phyloP scores from a whole-genome alignment of 2,329 filamentous ascomycete genomes.

The Exserohilum rostratum region DNA sequence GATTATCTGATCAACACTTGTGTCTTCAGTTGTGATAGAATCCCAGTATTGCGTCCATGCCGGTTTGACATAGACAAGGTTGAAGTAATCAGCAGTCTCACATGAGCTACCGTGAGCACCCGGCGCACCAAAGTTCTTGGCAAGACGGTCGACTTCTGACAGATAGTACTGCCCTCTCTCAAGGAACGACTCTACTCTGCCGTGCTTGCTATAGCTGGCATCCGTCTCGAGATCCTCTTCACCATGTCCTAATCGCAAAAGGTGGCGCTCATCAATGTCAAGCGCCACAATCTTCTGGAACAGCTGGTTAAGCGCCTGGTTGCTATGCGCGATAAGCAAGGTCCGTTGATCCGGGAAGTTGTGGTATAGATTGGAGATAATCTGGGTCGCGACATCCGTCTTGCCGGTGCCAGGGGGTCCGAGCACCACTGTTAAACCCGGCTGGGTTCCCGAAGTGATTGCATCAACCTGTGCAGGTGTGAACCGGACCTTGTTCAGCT shows the following conservation, averaged over 20 bases:
- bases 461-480: constrained; percentile 91
- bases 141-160: constrained; percentile 83
- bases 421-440: constrained; percentile 90
- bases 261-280: constrained; percentile 93
- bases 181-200: constrained; percentile 91
- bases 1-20: constrained; percentile 67
- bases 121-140: constrained; percentile 81
- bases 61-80: constrained; percentile 86
- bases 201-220: constrained; percentile 89
- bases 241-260: constrained; percentile 89
- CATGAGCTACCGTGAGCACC: constrained; percentile 96
- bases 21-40: constrained; percentile 61
- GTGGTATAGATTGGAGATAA: constrained; percentile 98
- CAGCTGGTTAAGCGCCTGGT: constrained; percentile 95
- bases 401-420: constrained; percentile 97
- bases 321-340: constrained; percentile 91
- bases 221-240: constrained; percentile 92
- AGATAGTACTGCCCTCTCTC: constrained; percentile 82
- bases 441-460: constrained; percentile 91
- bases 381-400: constrained; percentile 98
- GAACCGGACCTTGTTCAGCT: constrained; percentile 82
- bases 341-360: constrained; percentile 95
- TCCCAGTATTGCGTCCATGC: constrained; percentile 87
- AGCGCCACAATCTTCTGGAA: constrained; percentile 98
- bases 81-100: constrained; percentile 96